Percentiles rank a stretch among this genome's conserved stretches.
phyloP scores from a whole-genome alignment of 73 alveolate genomes.

The Urostyla sp. region DNA sequence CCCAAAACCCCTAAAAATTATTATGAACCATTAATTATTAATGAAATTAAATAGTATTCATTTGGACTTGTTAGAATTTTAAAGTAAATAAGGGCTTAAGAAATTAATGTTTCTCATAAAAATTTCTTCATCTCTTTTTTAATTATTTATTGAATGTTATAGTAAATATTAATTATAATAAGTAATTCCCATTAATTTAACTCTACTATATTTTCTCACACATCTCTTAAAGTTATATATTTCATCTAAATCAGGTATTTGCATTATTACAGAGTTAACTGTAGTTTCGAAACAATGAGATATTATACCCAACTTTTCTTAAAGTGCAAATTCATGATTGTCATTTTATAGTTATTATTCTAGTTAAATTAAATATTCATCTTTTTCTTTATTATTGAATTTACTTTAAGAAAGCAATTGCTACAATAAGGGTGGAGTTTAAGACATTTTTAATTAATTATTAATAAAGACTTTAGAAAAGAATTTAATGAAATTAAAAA shows the following conservation, averaged over 20 bases:
- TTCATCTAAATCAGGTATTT: slow-evolving; percentile 65
- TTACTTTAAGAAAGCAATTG: slow-evolving; percentile 26
- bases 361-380: background rate
- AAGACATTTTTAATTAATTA: background rate
- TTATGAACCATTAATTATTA: no score
- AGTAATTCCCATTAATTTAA: slow-evolving; percentile 34
- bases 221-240: slow-evolving; percentile 47
- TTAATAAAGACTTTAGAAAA: background rate
- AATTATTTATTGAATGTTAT: no score
- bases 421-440: slow-evolving; percentile 20
- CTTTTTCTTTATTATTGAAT: slow-evolving; percentile 23
- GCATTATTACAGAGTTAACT: slow-evolving; percentile 53
- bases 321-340: slow-evolving; percentile 36
- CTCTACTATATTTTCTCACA: slow-evolving; percentile 47
- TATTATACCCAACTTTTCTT: slow-evolving; percentile 21
- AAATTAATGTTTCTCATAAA: background rate
- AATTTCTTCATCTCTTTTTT: slow-evolving; percentile 10
- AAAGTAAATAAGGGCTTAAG: slow-evolving; percentile 15
- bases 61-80: background rate
- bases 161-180: slow-evolving; percentile 26
- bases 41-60: background rate
- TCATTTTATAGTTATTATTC: slow-evolving; percentile 23
- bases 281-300: slow-evolving; percentile 31
- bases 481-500: background rate
- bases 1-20: no score